These are phyloP conservation scores for Saposhnikovia divaricata DNA, from an alignment of 129 eudicot genomes.

Conservation along the genomic window DNA sequence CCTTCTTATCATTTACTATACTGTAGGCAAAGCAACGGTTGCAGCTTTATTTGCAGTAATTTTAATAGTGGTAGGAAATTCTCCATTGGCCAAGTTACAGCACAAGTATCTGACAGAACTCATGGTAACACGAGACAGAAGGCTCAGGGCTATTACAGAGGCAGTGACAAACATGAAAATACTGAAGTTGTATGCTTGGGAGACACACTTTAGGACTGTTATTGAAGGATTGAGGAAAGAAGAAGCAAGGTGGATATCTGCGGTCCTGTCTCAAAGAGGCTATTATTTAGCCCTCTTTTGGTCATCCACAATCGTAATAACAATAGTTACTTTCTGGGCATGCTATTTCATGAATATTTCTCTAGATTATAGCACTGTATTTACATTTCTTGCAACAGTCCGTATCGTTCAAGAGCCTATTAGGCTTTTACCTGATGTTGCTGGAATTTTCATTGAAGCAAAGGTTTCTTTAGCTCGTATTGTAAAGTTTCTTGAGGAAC, in stretches of 20 bases:
- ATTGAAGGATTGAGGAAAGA: conserved; percentile 26
- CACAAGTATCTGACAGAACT: conserved; percentile 34
- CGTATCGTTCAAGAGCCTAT: conserved; percentile 58
- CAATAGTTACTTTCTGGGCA: conserved; percentile 43
- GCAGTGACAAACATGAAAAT: conserved; percentile 55
- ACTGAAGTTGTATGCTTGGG: conserved; percentile 71
- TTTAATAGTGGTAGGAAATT: conserved; percentile 34
- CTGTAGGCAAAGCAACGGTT: conserved; percentile 41
- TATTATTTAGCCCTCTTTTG: conserved; percentile 36
- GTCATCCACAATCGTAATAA: conserved; percentile 38
- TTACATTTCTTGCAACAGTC: conserved; percentile 56
- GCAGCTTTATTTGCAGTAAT: conserved; percentile 39
- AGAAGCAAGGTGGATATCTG: conserved; percentile 31
- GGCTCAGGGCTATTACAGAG: conserved; percentile 48
- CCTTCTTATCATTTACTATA: conserved; percentile 30
- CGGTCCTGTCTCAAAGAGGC: conserved; percentile 36
- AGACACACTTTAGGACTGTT: conserved; percentile 41
- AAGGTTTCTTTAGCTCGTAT: conserved; percentile 48
- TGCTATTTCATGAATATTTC: conserved; percentile 35
- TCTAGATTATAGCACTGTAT: conserved; percentile 43
- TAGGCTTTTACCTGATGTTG: conserved; percentile 40
- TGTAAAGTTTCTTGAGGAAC: conserved; percentile 48
- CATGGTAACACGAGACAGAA: conserved; percentile 49
- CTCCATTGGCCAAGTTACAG: conserved; percentile 54
- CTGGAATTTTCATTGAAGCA: conserved; percentile 49